Base-by-base conservation (phyloP, 192 early-diverging fungal species). In the Linderina pennispora region DNA sequence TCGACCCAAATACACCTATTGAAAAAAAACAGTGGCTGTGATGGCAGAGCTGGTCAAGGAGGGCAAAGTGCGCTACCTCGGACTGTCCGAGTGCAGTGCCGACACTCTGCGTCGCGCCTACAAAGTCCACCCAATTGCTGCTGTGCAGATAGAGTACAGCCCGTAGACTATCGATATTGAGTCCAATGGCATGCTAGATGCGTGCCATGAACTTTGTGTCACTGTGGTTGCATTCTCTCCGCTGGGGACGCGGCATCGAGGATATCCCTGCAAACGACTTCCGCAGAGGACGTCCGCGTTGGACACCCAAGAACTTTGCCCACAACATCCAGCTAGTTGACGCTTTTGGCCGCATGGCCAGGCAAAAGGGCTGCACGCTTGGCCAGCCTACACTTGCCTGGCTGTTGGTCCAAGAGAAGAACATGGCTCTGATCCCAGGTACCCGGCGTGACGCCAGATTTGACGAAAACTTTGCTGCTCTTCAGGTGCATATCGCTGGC, bases 201-300 rank as follows among this genome's bases (percentile, higher is more conserved):
- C 80, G 13, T 88, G 86, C 55, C 76, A 81, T 39, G 83, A 87
- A 47, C 73, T 89, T 3, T 81, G 84, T 23, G 68, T 91, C 34
- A 82, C 75, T 13, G 53, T 86, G 8, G 65, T 92, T 18, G 83
- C 90, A 1, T 83, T 86, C 44, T 82, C 84, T 4, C 85, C 85
- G 3, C 49, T 89, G 3, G 86, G 83, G 80, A 49, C 66, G 63
- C 42, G 60, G 52, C 15, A 42, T 55, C 26, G 76, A 80, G 7
- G 79, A 84, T 24, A 58, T 88, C 9, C 62, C 51, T 7, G 51
- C 45, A n/a, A 55, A 47, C 23, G 86, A 88, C 45, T 76, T 58
- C 51, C 63, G 85, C 40, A 44, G 58, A 8, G 40, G 23, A 3
- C 50, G 58, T 28, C 72, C 80, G 13, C 77, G 79, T 3, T 88